Base-by-base conservation (phyloP, 2,329 filamentous ascomycete genomes). In the Davidsoniella australis region DNA sequence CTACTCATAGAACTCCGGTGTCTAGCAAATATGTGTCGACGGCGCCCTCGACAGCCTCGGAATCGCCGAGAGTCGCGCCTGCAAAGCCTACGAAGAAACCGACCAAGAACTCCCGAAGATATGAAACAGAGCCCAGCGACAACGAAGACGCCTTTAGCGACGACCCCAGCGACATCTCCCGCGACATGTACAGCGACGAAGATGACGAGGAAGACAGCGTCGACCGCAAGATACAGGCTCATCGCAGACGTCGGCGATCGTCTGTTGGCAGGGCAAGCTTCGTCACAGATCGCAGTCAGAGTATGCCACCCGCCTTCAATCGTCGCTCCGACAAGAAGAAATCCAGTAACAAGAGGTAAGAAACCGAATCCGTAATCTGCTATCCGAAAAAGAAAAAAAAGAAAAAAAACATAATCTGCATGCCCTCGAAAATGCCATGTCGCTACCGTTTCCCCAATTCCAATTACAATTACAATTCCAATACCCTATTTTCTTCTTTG, bases 81-180 rank as follows among this genome's bases (percentile, higher is more conserved):
- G 10, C 41, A 23, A 49, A 44, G 26, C 23, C 41, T 18, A 41
- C 16, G 14, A n/a, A 36, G 26, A 48, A 50, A 16, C 14, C 33
- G 6, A 23, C 36, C 17, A 17, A 12, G 9, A 38, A 14, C 18
- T 20, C 14, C 10, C 33, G 42, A 26, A 18, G 17, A 44, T 52
- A 52, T 24, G 45, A 48, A 16, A 48, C 45, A 14, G 50, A 38
- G 14, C 41, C 51, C 23, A 53, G 51, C 39, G 47, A 49, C 12
- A 38, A 49, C 23, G 47, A 53, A n/a, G 43, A 49, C 20, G 39
- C 41, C 16, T 49, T 47, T 44, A 49, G 47, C 44, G 47, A 47
- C 14, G 36, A 33, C 5, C 42, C 38, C 18, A 46, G 43, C n/a
- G 51, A 53, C 39, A 26, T 36, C 4, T 48, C 26, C 12, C 38